phyloP scores from a whole-genome alignment of 441 rosid genomes.

The Erodium moschatum region DNA sequence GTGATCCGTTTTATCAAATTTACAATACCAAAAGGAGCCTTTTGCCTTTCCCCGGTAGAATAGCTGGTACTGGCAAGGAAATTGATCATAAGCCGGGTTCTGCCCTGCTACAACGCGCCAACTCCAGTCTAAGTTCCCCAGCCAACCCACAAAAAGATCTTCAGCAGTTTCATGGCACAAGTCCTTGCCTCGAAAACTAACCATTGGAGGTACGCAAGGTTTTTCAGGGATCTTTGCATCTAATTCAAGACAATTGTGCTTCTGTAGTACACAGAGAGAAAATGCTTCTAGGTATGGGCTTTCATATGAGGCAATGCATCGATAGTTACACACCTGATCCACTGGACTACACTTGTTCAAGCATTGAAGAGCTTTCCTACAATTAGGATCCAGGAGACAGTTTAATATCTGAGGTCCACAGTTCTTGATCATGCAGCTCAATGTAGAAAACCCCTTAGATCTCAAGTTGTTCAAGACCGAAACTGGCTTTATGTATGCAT shows the following conservation, averaged over 20 bases:
- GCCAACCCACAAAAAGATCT: conserved; percentile 86
- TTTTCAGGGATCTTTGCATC: conserved; percentile 69
- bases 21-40: conserved; percentile 56
- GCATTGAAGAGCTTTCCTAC: conserved; percentile 88
- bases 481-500: conserved; percentile 70
- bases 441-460: conserved; percentile 76
- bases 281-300: conserved; percentile 76
- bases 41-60: conserved; percentile 87
- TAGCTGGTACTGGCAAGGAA: conserved; percentile 85
- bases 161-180: conserved; percentile 60
- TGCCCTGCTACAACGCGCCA: conserved; percentile 90
- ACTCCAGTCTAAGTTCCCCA: conserved; percentile 69
- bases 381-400: conserved; percentile 70
- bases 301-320: conserved; percentile 86
- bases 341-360: conserved; percentile 83
- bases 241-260: conserved; percentile 65
- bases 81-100: conserved; percentile 89
- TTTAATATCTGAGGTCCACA: conserved; percentile 74
- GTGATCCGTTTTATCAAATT: too few relatives aligned
- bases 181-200: conserved; percentile 46
- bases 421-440: conserved; percentile 68
- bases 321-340: conserved; percentile 81
- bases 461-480: conserved; percentile 63
- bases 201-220: conserved; percentile 61
- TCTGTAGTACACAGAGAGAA: conserved; percentile 74